Evolutionary conservation across 169 alveolate genomes (phyloP).

Genomic region (Miamiensis avidus): DNA sequence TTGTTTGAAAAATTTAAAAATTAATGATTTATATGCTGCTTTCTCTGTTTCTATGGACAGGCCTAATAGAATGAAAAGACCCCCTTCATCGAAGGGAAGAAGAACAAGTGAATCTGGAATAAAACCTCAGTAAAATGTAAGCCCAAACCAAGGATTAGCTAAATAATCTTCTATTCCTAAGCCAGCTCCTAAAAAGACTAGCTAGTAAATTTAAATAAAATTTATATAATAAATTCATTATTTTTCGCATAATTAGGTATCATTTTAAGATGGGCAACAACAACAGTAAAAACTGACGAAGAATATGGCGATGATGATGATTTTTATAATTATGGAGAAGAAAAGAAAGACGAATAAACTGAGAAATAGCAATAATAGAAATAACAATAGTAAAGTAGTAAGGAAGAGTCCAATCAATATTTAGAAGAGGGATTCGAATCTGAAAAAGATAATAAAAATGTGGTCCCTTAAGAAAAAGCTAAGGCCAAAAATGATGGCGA

Average conservation of each 20-base stretch:
- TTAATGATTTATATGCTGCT: background rate
- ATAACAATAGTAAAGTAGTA: background rate
- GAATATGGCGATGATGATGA: background rate
- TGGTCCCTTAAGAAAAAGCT: background rate
- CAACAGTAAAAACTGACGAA: background rate
- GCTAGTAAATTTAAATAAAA: too few relatives aligned
- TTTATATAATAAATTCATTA: background rate
- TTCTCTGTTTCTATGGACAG: background rate
- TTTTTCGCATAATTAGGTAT: background rate
- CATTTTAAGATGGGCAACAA: background rate
- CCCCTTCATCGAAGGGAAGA: background rate
- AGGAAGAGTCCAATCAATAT: background rate
- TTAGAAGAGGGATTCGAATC: background rate
- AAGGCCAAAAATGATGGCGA: background rate
- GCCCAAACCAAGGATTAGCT: too few relatives aligned
- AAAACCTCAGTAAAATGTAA: too few relatives aligned
- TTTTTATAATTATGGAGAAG: background rate
- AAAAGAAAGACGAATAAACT: background rate
- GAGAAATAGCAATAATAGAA: background rate
- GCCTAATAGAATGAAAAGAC: background rate
- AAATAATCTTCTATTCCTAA: too few relatives aligned
- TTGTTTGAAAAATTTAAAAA: background rate
- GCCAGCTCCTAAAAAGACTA: too few relatives aligned
- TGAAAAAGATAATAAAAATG: background rate
- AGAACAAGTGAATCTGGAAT: background rate